Evolutionary conservation across 1,139 yeast species (phyloP).

Genomic region (Saccharomyces hybrid): DNA sequence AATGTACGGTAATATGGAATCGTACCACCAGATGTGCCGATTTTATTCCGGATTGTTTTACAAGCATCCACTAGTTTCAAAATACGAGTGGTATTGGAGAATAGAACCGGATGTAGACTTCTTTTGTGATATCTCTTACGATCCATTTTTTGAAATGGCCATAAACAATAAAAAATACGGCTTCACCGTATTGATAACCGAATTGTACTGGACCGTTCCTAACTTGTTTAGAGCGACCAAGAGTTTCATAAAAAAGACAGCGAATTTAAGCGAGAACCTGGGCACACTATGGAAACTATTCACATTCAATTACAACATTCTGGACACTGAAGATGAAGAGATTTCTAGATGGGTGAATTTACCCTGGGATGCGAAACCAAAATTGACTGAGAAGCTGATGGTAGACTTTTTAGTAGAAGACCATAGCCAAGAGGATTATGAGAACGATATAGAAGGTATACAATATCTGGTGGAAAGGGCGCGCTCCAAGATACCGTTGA

Average conservation of each 20-base stretch:
- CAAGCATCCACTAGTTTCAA: conserved; percentile 58
- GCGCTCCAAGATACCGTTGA: conserved; percentile 13
- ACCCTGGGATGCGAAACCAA: conserved; percentile 16
- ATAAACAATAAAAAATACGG: conserved; percentile 66
- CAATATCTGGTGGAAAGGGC: conserved; percentile 13
- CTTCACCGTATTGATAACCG: conserved; percentile 66
- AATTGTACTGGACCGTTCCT: conserved; percentile 71
- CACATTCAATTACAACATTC: conserved; percentile 31
- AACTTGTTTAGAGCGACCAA: conserved; percentile 65
- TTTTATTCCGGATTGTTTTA: conserved; percentile 73
- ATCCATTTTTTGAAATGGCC: conserved; percentile 79
- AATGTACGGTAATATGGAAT: conserved; percentile 69
- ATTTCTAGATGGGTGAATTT: conserved; percentile 22
- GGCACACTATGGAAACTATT: conserved; percentile 55
- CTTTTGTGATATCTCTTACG: conserved; percentile 83
- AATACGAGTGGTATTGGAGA: conserved; percentile 86
- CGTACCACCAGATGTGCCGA: conserved; percentile 65
- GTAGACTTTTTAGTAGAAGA: conserved; percentile 16
- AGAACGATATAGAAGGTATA: conserved; percentile 12
- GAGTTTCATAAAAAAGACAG: conserved; percentile 45
- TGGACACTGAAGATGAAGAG: conserved; percentile 15
- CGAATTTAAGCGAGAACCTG: conserved; percentile 34
- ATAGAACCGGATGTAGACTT: conserved; percentile 88
- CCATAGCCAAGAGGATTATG: not conserved
- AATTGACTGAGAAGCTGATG: conserved; percentile 24